Percentiles rank a stretch among this genome's conserved stretches.
Conservation (phyloP, 208 protist genomes). For the Leishmania amazonensis region DNA sequence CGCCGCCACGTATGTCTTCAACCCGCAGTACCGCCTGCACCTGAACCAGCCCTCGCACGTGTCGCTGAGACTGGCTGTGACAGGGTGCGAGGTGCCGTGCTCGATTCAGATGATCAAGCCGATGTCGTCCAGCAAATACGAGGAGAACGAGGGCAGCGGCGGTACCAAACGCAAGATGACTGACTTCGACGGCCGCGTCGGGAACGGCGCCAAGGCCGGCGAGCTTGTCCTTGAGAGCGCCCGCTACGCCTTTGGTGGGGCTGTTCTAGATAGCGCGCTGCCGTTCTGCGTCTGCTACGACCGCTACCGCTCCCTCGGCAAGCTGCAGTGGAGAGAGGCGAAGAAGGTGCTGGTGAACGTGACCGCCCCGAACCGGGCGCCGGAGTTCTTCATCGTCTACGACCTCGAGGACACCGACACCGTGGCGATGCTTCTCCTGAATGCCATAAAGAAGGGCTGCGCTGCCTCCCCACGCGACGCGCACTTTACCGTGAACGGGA, state of each 20-base stretch:
- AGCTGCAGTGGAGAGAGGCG: constrained; percentile 34
- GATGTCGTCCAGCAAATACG: constrained; percentile 29
- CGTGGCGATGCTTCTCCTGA: constrained; percentile 40
- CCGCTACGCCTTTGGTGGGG: constrained; percentile 64
- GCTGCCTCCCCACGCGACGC: constrained; percentile 29
- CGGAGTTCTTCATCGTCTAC: constrained; percentile 35
- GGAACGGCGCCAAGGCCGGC: constrained; percentile 40
- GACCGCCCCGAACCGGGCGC: constrained; percentile 3
- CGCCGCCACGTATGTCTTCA: constrained; percentile 68
- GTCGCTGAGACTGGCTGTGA: constrained; percentile 54
- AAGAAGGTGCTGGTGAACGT: constrained; percentile 44
- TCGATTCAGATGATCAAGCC: constrained; percentile 44
- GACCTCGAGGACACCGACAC: constrained; percentile 46
- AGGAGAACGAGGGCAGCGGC: constrained; percentile 2
- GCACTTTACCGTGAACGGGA: constrained; percentile 24
- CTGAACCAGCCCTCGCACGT: constrained; percentile 59
- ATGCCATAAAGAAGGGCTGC: constrained; percentile 44
- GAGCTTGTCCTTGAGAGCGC: constrained; percentile 56
- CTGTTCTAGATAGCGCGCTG: constrained; percentile 68
- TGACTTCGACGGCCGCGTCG: constrained; percentile 43
- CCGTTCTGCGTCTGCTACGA: constrained; percentile 60
- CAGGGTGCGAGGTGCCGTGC: constrained; percentile 37
- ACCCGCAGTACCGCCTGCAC: constrained; percentile 71
- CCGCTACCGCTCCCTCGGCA: constrained; percentile 48
- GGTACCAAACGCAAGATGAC: constrained; percentile 19